Evolutionary conservation across 371 early-diverging fungal species (phyloP), one percentile per base, ranked within the genome.

Genomic region (Mucor racemosus): DNA sequence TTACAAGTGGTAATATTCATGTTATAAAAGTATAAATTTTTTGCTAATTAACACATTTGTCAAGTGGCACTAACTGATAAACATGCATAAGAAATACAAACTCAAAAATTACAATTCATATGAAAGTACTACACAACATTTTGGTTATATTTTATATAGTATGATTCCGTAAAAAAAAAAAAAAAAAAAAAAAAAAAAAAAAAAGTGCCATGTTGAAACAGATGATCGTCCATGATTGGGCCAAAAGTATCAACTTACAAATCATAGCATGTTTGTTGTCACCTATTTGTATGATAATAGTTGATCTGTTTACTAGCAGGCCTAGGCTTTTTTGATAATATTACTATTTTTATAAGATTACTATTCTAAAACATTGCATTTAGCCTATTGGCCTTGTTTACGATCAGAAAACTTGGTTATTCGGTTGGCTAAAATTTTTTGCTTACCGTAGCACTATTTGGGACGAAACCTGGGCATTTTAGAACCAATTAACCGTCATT

Each of bases 381-480:
- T 50, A 50, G 50, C 21, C 50, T 50, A 50, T 50, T 50, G 50
- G 50, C 26, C 50, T 21, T 50, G 50, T 50, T 50, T 50, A 21
- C 4, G 50, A 26, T 26, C 4, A 5, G 9, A 3, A 26, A 26
- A 26, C 3, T 26, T 26, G 26, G 26, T 19, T 21, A 10, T 26
- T 50, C 10, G 55, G 55, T 55, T 55, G 55, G 55, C 5, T 55
- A 55, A 55, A 55, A 55, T 55, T 55, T 35, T 55, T 55, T n/a
- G 35, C 34, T 31, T 34, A 55, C 34, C 35, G 35, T 55, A 55
- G 55, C 34, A 35, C 55, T 55, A 31, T 14, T 35, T 55, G 31
- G 35, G 35, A 35, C 55, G 55, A 54, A 54, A 54, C 55, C 55
- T 54, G 35, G 31, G 7, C 55, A 17, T n/a, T 15, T 55, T 14